Evolutionary conservation across 148 eudicot species (phyloP).

Genomic region (Hydrangea macrophylla): DNA sequence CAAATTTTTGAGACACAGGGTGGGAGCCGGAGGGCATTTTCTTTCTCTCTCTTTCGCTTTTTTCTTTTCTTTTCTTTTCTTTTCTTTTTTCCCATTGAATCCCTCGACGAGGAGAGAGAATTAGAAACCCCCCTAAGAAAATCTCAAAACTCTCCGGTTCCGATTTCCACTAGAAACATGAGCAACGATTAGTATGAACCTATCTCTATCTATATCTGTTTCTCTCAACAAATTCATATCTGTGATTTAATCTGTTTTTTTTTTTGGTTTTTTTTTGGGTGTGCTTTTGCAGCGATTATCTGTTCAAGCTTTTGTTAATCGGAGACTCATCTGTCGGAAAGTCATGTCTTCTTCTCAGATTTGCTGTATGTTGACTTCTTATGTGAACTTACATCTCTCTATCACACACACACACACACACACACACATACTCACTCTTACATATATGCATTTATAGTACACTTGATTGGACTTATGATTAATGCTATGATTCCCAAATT

Average conservation of each 20-base stretch:
- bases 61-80: background rate
- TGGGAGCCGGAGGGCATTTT: background rate
- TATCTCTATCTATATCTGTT: too few species aligned
- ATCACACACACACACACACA: background rate
- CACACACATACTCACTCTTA: background rate
- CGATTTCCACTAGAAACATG: constrained; percentile 22
- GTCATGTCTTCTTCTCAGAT: constrained; percentile 79
- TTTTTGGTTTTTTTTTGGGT: too few species aligned
- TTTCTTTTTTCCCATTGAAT: background rate
- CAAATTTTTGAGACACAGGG: too few species aligned
- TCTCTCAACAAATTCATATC: too few species aligned
- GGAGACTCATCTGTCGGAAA: constrained; percentile 87
- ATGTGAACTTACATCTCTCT: background rate
- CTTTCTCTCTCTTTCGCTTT: too few species aligned
- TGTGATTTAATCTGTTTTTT: too few species aligned
- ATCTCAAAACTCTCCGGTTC: too few species aligned
- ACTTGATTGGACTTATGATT: too few species aligned
- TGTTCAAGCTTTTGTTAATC: constrained; percentile 74
- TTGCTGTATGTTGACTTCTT: constrained; percentile 50
- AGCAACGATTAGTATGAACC: constrained; percentile 56
- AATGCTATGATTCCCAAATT: too few species aligned
- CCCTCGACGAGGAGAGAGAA: background rate
- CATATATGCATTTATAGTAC: background rate
- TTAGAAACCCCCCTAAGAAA: background rate
- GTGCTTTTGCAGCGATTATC: constrained; percentile 75